These are phyloP conservation scores for Lactarius deliciosus DNA, from an alignment of 768 basidiomycete species.

Conservation along the genomic window DNA sequence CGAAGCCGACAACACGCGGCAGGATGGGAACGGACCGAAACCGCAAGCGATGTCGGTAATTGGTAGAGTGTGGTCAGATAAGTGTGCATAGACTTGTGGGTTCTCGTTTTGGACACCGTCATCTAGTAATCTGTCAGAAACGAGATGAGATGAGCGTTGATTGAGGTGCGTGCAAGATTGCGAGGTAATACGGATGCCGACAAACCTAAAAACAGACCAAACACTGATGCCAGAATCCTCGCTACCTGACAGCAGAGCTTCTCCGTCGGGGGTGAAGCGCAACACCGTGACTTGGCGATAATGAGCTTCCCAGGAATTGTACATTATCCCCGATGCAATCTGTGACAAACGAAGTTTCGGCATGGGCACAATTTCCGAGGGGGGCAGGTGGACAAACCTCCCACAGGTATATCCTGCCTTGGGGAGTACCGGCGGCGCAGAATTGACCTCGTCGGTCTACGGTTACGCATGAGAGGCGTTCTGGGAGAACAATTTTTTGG, in stretches of 20 bases:
- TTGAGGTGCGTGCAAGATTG: neutral
- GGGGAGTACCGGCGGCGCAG: slow-evolving; percentile 84
- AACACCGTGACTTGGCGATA: slow-evolving; percentile 86
- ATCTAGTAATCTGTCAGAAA: slow-evolving; percentile 62
- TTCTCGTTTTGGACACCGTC: slow-evolving; percentile 72
- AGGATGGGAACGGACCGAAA: slow-evolving; percentile 72
- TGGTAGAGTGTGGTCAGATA: slow-evolving; percentile 91
- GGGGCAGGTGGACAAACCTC: slow-evolving; percentile 58
- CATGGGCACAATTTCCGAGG: slow-evolving; percentile 3
- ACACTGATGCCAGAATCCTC: slow-evolving; percentile 89
- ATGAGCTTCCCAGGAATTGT: slow-evolving; percentile 92
- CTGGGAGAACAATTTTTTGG: slow-evolving; percentile 83
- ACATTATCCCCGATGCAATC: slow-evolving; percentile 92
- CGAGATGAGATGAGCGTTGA: neutral
- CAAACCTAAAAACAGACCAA: slow-evolving; percentile 86
- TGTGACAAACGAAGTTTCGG: slow-evolving; percentile 37
- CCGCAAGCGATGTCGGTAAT: slow-evolving; percentile 82
- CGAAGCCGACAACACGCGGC: slow-evolving; percentile 76
- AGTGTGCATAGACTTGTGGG: slow-evolving; percentile 70
- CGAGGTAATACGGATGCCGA: slow-evolving; percentile 30
- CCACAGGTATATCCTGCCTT: slow-evolving; percentile 94
- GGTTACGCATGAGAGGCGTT: slow-evolving; percentile 80
- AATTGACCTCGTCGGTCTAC: slow-evolving; percentile 70
- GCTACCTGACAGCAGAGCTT: slow-evolving; percentile 78
- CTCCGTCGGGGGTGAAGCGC: slow-evolving; percentile 80